These are phyloP conservation scores for Cercophora newfieldiana DNA, from an alignment of 495 filamentous ascomycete genomes.

Conservation along the genomic window DNA sequence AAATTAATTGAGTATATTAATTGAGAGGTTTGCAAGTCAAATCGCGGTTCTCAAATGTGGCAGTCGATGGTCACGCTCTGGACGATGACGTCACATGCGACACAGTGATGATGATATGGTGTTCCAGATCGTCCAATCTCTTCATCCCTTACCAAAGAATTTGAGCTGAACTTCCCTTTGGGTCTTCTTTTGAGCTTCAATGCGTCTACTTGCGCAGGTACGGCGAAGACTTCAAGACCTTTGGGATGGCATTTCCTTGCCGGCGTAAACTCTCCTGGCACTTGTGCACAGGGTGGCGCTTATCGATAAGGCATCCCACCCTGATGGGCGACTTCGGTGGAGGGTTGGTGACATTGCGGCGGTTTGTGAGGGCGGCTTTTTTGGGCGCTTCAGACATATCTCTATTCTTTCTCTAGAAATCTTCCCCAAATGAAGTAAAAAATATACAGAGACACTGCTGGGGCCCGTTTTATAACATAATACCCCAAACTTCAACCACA, in stretches of 20 bases:
- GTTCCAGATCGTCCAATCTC: background rate
- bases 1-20: too few relatives aligned
- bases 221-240: background rate
- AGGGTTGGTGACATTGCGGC: background rate
- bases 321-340: background rate
- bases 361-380: background rate
- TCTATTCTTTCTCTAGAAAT: background rate
- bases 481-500: background rate
- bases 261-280: background rate
- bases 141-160: background rate
- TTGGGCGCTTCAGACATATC: background rate
- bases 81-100: background rate
- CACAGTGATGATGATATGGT: background rate
- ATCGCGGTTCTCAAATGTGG: background rate
- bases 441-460: too few relatives aligned
- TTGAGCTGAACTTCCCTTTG: background rate
- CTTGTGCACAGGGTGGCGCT: background rate
- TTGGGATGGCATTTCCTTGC: background rate
- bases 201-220: background rate
- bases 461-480: too few relatives aligned
- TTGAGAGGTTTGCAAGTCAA: background rate
- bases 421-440: background rate
- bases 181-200: background rate
- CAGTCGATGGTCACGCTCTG: background rate
- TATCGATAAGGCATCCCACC: slow-evolving; percentile 2